These are phyloP conservation scores for Globisporangium apiculatum DNA, from an alignment of 352 stramenopile genomes.

Conservation along the genomic window DNA sequence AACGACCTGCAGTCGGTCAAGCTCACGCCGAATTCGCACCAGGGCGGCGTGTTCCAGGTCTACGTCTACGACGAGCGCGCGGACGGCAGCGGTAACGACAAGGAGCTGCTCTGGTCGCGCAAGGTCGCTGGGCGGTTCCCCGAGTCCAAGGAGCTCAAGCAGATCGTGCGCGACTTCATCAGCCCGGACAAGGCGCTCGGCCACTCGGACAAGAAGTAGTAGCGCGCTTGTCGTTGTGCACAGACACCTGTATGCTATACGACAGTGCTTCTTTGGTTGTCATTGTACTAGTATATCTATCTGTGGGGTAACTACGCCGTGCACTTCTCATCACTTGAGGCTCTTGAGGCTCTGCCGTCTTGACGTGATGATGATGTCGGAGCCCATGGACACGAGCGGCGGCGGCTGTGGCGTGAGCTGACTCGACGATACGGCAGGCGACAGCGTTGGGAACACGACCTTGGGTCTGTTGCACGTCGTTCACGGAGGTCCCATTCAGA, in stretches of 20 bases:
- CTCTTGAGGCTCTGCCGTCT: not conserved
- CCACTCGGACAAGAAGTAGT: slow-evolving; percentile 75
- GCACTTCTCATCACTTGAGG: no score
- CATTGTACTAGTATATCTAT: no score
- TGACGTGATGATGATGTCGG: slow-evolving; percentile 7
- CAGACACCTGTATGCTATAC: no score
- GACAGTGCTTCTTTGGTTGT: no score
- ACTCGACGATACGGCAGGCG: not conserved
- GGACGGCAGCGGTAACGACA: slow-evolving; percentile 20
- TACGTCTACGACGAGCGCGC: slow-evolving; percentile 32
- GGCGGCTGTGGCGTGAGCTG: not conserved
- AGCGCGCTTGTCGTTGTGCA: not conserved
- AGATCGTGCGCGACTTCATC: slow-evolving; percentile 86
- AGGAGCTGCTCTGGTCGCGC: slow-evolving; percentile 82
- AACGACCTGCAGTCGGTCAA: slow-evolving; percentile 63
- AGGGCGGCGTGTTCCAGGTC: slow-evolving; percentile 65
- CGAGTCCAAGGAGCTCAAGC: slow-evolving; percentile 91
- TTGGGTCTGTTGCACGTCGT: slow-evolving; percentile 4
- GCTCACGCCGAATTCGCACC: slow-evolving; percentile 49
- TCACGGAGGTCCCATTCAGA: not conserved
- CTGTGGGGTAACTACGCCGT: no score
- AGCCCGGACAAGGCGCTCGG: slow-evolving; percentile 78
- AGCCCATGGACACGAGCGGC: not conserved
- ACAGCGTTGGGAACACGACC: slow-evolving; percentile 13
- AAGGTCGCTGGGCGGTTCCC: slow-evolving; percentile 80